Evolutionary conservation across 768 basidiomycete genomes (phyloP), one percentile per base, ranked within the genome.

Genomic region (Termitomyces sp.): DNA sequence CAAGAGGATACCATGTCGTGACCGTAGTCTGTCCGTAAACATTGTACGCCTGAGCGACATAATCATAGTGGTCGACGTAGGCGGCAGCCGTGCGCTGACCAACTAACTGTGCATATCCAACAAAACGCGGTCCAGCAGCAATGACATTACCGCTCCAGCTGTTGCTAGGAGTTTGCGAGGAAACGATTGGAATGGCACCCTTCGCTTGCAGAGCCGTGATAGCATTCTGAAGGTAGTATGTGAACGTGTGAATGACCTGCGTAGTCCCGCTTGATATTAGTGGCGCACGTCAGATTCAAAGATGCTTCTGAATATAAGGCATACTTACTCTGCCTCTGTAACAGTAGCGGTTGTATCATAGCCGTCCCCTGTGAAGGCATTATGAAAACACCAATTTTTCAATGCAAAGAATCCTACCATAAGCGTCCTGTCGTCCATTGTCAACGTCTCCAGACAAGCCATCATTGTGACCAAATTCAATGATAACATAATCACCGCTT

Each of bases 381-480:
- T 10, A 51, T 27, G 7, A 11, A 25, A 50, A 27, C 35, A 37
- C 17, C 27, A 37, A 39, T 27, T 27, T 17, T 12, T 17, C 17
- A 5, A 27, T 7, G 12, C 34, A 12, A 40, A 25, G 27, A 55
- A 27, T 5, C 25, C 41, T 43, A 37, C 76, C 77, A 23, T 73
- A 68, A 4, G 76, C 76, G 62, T 69, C 70, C 57, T 77, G 67
- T 46, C 73, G 66, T 3, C 77, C 77, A 59, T 77, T 77, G 58
- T 79, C 77, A 34, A 54, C n/a, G 32, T 51, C 49, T 23, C 40
- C 55, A 19, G 72, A 65, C n/a, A 64, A 59, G 2, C 73, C 74
- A 58, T 79, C 79, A 59, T 80, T 81, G 60, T 80, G 79, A 2
- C 78, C 79, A 48, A 81, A 78, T 56, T 75, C 72, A 51, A 78